phyloP scores from a whole-genome alignment of 2,329 filamentous ascomycete species.

The Curvularia eragrostidis region DNA sequence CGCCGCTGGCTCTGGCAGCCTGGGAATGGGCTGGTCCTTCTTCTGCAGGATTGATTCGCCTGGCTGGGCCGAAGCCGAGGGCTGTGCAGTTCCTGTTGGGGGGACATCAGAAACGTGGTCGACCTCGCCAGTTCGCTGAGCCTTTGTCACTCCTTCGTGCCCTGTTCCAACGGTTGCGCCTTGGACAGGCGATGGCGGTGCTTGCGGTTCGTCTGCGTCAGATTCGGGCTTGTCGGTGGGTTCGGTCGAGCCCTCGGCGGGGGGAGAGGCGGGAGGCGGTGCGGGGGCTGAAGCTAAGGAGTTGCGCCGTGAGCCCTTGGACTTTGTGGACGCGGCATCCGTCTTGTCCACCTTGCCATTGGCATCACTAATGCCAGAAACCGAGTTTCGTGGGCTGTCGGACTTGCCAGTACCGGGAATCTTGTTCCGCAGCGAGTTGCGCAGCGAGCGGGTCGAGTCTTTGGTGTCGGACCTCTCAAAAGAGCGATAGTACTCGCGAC shows the following conservation, averaged over 20 bases:
- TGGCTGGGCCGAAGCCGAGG: constrained; percentile 68
- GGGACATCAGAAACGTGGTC: constrained; percentile 93
- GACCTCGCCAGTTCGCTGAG: constrained; percentile 87
- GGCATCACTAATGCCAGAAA: constrained; percentile 59
- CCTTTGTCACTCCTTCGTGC: constrained; percentile 78
- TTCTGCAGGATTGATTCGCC: constrained; percentile 90
- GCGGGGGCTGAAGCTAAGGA: constrained; percentile 45
- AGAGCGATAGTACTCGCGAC: constrained; percentile 78
- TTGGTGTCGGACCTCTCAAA: constrained; percentile 93
- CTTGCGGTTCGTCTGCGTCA: constrained; percentile 47
- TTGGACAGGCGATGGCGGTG: constrained; percentile 86
- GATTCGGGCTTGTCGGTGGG: constrained; percentile 44
- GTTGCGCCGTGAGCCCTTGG: constrained; percentile 52
- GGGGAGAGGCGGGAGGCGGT: constrained; percentile 46
- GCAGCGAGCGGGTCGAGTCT: constrained; percentile 86
- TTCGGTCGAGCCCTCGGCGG: constrained; percentile 21
- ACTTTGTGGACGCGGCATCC: constrained; percentile 78
- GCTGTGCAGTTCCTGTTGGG: constrained; percentile 67
- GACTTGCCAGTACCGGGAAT: constrained; percentile 75
- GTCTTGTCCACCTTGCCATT: constrained; percentile 68
- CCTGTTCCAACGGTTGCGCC: constrained; percentile 75
- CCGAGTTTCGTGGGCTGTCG: constrained; percentile 83
- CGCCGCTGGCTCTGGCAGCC: constrained; percentile 60
- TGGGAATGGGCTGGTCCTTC: constrained; percentile 72
- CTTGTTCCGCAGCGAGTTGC: constrained; percentile 82